Percentiles rank a stretch among this genome's conserved stretches.
Evolutionary conservation across 2,329 filamentous ascomycete genomes (phyloP).

Genomic region (Aureobasidium subglaciale): DNA sequence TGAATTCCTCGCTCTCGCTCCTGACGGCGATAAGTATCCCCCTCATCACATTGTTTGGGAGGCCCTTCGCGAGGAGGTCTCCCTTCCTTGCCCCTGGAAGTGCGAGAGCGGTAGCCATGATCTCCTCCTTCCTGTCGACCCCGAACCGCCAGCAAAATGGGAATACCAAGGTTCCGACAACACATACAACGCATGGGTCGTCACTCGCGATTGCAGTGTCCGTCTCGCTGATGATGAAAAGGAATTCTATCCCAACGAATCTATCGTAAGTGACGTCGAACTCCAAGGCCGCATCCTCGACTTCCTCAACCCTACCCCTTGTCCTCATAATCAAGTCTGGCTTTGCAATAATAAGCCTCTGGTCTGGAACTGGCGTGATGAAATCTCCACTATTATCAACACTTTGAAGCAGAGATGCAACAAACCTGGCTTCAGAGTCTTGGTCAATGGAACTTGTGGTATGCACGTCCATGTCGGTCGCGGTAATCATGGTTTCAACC

Average conservation of each 20-base stretch:
- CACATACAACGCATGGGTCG: background rate
- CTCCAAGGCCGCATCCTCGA: background rate
- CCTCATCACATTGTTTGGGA: background rate
- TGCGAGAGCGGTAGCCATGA: background rate
- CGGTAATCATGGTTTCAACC: background rate
- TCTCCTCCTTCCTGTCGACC: background rate
- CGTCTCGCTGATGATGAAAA: background rate
- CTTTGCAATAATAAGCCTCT: background rate
- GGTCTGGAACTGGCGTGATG: background rate
- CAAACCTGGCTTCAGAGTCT: background rate
- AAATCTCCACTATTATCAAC: background rate
- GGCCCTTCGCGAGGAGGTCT: background rate
- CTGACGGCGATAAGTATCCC: background rate
- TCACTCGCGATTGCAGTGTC: background rate
- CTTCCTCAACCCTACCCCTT: background rate
- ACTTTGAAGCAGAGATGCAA: background rate
- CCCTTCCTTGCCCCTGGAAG: background rate
- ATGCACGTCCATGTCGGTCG: background rate
- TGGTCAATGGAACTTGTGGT: background rate
- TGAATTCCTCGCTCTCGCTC: background rate
- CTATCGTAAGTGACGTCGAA: background rate
- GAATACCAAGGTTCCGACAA: background rate
- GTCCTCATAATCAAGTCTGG: background rate
- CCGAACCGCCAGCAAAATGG: background rate
- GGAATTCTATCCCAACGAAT: background rate